phyloP scores from a whole-genome alignment of 1,139 yeast genomes.

The Geotrichum cucujoidarum region DNA sequence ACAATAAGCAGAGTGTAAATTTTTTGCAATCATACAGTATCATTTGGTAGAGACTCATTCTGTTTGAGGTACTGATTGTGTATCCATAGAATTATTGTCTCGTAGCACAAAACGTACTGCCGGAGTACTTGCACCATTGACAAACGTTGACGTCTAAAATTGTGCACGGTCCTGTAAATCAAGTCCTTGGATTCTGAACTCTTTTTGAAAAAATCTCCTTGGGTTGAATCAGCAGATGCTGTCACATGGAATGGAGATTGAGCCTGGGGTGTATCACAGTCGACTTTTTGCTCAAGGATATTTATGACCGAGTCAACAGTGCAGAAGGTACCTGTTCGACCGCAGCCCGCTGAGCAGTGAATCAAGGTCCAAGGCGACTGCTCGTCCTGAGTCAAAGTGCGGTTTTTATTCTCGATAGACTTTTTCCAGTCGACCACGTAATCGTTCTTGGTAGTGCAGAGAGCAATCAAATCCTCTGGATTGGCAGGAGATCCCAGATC shows the following conservation, averaged over 20 bases:
- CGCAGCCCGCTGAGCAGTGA: constrained; percentile 92
- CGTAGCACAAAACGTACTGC: constrained; percentile 71
- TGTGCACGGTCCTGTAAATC: constrained; percentile 51
- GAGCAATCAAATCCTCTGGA: constrained; percentile 48
- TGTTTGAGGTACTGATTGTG: constrained; percentile 13
- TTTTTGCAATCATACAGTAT: no score
- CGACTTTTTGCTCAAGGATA: constrained; percentile 33
- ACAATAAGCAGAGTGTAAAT: neutral
- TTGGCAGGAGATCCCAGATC: constrained; percentile 68
- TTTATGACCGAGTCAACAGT: constrained; percentile 64
- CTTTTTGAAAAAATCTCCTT: neutral
- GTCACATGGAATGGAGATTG: constrained; percentile 3
- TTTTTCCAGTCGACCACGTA: constrained; percentile 23
- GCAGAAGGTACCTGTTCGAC: constrained; percentile 83
- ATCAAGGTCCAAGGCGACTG: constrained; percentile 49
- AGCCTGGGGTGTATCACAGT: neutral
- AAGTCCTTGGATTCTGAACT: constrained; percentile 41
- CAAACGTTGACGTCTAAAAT: constrained; percentile 63
- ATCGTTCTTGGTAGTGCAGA: constrained; percentile 46
- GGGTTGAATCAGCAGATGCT: neutral
- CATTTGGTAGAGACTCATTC: neutral
- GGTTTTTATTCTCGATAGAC: constrained; percentile 26
- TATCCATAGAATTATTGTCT: constrained; percentile 40
- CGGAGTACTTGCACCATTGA: constrained; percentile 81
- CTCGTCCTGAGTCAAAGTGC: neutral